phyloP scores from a whole-genome alignment of 2,329 filamentous ascomycete species.

The Orbilia javanica region DNA sequence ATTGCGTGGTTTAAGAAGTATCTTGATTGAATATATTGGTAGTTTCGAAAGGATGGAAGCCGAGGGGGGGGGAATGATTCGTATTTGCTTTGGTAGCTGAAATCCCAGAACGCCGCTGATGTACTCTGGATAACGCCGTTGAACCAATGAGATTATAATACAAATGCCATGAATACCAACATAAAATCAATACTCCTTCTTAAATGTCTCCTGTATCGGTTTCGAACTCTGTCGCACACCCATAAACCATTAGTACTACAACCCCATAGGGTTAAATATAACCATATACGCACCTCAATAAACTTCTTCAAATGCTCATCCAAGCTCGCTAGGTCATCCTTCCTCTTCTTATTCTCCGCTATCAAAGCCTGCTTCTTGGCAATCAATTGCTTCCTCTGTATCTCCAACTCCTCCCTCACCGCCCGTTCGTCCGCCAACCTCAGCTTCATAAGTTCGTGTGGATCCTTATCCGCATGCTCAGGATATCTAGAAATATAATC shows the following conservation, averaged over 20 bases:
- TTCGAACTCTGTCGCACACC: conserved; percentile 77
- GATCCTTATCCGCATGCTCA: conserved; percentile 77
- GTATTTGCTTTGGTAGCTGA: conserved; percentile 13
- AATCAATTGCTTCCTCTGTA: conserved; percentile 67
- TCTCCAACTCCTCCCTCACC: conserved; percentile 86
- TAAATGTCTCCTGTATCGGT: conserved; percentile 86
- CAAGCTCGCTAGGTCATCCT: conserved; percentile 89
- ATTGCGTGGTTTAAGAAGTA: conserved; percentile 53
- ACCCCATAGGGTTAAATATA: neutral
- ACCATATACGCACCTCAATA: conserved; percentile 64
- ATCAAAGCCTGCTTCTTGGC: conserved; percentile 77
- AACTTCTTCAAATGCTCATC: conserved; percentile 95
- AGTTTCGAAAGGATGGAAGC: neutral
- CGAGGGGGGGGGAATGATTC: neutral
- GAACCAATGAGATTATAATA: conserved; percentile 40
- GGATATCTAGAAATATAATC: conserved; percentile 83
- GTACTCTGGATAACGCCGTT: conserved; percentile 36
- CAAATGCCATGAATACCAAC: conserved; percentile 14
- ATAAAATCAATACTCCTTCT: conserved; percentile 71
- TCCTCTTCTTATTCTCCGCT: conserved; percentile 87
- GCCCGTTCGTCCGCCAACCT: conserved; percentile 90
- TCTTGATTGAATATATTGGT: conserved; percentile 14
- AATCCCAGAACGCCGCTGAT: conserved; percentile 26
- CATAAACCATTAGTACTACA: neutral
- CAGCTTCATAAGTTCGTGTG: conserved; percentile 86